These are phyloP conservation scores for Penicillium sp. DNA, from an alignment of 2,329 filamentous ascomycete species.

Conservation along the genomic window DNA sequence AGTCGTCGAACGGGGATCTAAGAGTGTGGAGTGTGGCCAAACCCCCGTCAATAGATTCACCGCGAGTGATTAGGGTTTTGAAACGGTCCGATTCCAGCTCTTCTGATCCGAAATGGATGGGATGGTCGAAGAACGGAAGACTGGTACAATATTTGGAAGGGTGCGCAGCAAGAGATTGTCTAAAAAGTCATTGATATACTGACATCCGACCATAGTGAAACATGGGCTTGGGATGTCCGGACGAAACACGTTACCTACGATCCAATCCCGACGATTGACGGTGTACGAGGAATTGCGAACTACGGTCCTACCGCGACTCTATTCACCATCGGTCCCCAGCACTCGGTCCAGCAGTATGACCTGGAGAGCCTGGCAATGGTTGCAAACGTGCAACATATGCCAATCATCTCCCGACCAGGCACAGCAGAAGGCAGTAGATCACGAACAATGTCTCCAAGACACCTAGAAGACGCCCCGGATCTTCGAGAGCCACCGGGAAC, in stretches of 20 bases:
- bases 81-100: slow-evolving; percentile 72
- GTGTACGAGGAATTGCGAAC: slow-evolving; percentile 75
- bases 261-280: slow-evolving; percentile 76
- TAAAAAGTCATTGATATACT: neutral
- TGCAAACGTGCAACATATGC: slow-evolving; percentile 80
- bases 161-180: slow-evolving; percentile 52
- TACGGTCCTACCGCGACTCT: slow-evolving; percentile 87
- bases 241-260: slow-evolving; percentile 97
- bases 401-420: slow-evolving; percentile 71
- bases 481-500: slow-evolving; percentile 68
- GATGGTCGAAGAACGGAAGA: slow-evolving; percentile 96
- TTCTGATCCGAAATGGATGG: slow-evolving; percentile 86
- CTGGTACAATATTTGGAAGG: slow-evolving; percentile 89
- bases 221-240: slow-evolving; percentile 91
- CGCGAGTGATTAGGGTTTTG: slow-evolving; percentile 83
- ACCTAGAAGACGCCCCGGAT: slow-evolving; percentile 41
- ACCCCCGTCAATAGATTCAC: slow-evolving; percentile 64
- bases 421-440: slow-evolving; percentile 64
- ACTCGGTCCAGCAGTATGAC: slow-evolving; percentile 93
- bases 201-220: slow-evolving; percentile 58
- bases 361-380: slow-evolving; percentile 81
- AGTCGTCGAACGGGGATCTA: slow-evolving; percentile 86
- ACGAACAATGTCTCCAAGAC: slow-evolving; percentile 27
- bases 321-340: slow-evolving; percentile 83
- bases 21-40: slow-evolving; percentile 97